Evolutionary conservation across 148 eudicot genomes (phyloP), one percentile per base, ranked within the genome.

Genomic region (Rhododendron kiyosumense): DNA sequence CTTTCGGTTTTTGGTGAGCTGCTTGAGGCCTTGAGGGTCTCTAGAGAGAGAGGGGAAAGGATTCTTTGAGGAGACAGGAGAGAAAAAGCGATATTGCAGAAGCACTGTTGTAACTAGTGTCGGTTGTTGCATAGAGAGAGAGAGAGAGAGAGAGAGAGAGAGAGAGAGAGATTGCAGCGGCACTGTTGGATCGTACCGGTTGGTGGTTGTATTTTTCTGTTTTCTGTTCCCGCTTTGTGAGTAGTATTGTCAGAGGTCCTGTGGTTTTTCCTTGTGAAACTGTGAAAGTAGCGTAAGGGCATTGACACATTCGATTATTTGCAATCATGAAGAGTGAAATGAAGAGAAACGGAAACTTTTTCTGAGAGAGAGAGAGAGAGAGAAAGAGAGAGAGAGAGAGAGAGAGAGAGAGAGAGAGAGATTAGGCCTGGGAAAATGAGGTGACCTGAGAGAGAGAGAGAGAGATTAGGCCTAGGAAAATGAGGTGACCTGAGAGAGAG

Each of bases 191-290:
- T 71, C 22, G 52, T 71, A n/a, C 54, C 1, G 24, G n/a, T 3
- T 18, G 36, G 0, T 18, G 2, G 13, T 28, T 22, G 84, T 22
- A 3, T 69, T 38, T 36, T 38, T 75, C 79, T 75, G 79, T 38
- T 36, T 36, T 75, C 79, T 75, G 79, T 75, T 81, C 84, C 22
- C 78, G 30, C 57, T 81, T n/a, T 81, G 3, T 51, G 41, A 45
- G 45, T 41, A 77, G 85, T 7, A 28, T 51, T 74, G 71, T 63
- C 65, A 71, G 69, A 75, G 49, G 32, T 13, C 67, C 73, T 8
- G 73, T 67, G 14, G 32, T 20, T 75, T 11, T n/a, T 52, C 57
- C 59, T 54, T 17, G 86, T 54, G 81, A 54, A 76, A 75, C 81
- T 52, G 86, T 54, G 81, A 54, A 76, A 75, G 86, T 52, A 14